phyloP scores from a whole-genome alignment of 495 filamentous ascomycete genomes.

The Alectoria sarmentosa region DNA sequence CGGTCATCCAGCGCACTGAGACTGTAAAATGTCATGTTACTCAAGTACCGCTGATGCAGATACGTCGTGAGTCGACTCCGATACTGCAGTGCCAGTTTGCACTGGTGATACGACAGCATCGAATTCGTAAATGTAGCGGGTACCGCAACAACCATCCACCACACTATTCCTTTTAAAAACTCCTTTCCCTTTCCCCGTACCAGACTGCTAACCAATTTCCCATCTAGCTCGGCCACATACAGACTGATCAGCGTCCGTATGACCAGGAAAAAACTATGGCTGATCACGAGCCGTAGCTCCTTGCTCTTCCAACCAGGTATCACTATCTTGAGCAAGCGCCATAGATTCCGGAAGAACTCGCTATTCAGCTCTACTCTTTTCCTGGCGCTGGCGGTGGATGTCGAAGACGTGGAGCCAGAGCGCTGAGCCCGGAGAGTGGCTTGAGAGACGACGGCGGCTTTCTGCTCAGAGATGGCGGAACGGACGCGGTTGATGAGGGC shows the following conservation, averaged over 20 bases:
- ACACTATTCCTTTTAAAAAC: conserved; percentile 81
- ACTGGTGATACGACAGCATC: conserved; percentile 98
- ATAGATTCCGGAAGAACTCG: conserved; percentile 86
- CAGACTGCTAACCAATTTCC: conserved; percentile 79
- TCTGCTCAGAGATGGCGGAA: conserved; percentile 87
- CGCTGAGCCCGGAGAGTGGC: conserved; percentile 52
- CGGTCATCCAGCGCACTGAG: conserved; percentile 92
- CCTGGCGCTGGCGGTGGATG: conserved; percentile 43
- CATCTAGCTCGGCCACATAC: conserved; percentile 95
- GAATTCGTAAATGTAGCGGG: conserved; percentile 98
- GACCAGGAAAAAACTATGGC: conserved; percentile 83
- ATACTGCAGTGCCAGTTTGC: conserved; percentile 86
- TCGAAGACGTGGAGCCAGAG: conserved; percentile 44
- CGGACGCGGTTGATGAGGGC: conserved; percentile 85
- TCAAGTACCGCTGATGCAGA: conserved; percentile 90
- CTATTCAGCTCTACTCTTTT: conserved; percentile 91
- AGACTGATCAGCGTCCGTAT: conserved; percentile 83
- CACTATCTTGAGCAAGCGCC: conserved; percentile 74
- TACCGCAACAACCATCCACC: conserved; percentile 99
- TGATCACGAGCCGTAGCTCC: conserved; percentile 75
- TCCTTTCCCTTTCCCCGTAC: conserved; percentile 88
- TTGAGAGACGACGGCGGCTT: conserved; percentile 49
- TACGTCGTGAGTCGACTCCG: conserved; percentile 84
- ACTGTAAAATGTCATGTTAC: conserved; percentile 95
- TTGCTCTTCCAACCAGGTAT: conserved; percentile 85